These are phyloP conservation scores for Yarrowia alimentaria DNA, from an alignment of 805 yeast genomes.

Conservation along the genomic window DNA sequence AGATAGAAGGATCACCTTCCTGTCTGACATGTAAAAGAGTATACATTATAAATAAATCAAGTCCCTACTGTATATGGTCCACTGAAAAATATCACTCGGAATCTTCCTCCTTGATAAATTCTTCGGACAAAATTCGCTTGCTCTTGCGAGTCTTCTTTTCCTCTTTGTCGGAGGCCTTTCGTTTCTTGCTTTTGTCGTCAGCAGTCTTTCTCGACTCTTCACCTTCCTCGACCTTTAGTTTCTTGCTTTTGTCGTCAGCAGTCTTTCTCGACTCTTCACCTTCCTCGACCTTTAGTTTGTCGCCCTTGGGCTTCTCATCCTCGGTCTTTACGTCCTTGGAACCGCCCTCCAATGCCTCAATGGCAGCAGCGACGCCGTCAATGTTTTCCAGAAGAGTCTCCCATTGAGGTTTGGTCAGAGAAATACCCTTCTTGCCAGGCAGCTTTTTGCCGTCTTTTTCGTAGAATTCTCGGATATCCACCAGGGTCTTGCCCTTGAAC, in stretches of 20 bases:
- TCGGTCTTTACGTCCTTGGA: too few relatives aligned
- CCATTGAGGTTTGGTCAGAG: slow-evolving; percentile 37
- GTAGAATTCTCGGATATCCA: slow-evolving; percentile 86
- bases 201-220: not conserved
- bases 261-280: not conserved
- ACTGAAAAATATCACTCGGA: not conserved
- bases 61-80: too few relatives aligned
- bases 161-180: slow-evolving; percentile 1
- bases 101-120: slow-evolving; percentile 9
- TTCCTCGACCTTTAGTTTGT: not conserved
- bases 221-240: slow-evolving; percentile 7
- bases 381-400: slow-evolving; percentile 30
- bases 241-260: not conserved
- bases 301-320: slow-evolving; percentile 11
- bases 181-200: slow-evolving; percentile 1
- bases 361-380: slow-evolving; percentile 34
- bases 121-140: not conserved
- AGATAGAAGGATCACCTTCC: too few relatives aligned
- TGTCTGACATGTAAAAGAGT: too few relatives aligned
- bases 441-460: slow-evolving; percentile 55
- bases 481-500: slow-evolving; percentile 62
- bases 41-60: too few relatives aligned
- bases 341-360: slow-evolving; percentile 30
- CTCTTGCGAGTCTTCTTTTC: not conserved
- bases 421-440: slow-evolving; percentile 71